A percentile compares a stretch with the other conserved stretches of the same genome.
phyloP scores from a whole-genome alignment of 495 filamentous ascomycete species.

The Tuber umbilicatum region DNA sequence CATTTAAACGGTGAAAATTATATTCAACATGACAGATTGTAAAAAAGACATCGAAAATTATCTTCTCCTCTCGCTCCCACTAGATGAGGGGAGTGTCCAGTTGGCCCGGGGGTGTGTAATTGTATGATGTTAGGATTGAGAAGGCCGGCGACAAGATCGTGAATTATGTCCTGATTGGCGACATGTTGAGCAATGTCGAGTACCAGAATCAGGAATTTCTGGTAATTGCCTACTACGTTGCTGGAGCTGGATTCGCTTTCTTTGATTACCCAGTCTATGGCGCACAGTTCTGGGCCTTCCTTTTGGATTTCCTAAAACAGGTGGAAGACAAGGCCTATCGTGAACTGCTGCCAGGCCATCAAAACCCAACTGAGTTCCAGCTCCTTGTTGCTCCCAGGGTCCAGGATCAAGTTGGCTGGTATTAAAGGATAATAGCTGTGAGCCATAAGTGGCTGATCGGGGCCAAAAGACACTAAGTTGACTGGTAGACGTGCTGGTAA shows the following conservation, averaged over 20 bases:
- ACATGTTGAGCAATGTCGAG: not conserved
- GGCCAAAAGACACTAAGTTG: not conserved
- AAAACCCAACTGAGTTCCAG: not conserved
- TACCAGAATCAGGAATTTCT: not conserved
- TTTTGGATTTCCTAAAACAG: too few species aligned
- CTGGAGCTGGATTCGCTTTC: not conserved
- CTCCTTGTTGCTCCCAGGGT: not conserved
- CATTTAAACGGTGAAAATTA: not conserved
- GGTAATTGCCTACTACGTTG: not conserved
- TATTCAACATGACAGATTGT: too few species aligned
- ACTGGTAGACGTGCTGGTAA: not conserved
- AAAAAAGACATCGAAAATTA: not conserved
- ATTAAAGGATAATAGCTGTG: not conserved
- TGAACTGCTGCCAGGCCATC: too few species aligned
- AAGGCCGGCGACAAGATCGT: not conserved
- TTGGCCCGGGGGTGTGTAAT: too few species aligned
- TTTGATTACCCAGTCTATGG: not conserved
- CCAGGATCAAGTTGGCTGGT: not conserved
- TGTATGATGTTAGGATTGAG: not conserved
- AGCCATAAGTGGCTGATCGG: not conserved
- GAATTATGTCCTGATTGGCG: not conserved
- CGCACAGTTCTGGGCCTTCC: not conserved
- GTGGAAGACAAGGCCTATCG: too few species aligned
- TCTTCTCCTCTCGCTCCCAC: too few species aligned
- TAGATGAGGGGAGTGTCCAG: too few species aligned